These are phyloP conservation scores for Cryptococcus sp. DNA, from an alignment of 1,284 basidiomycete genomes.

Conservation along the genomic window DNA sequence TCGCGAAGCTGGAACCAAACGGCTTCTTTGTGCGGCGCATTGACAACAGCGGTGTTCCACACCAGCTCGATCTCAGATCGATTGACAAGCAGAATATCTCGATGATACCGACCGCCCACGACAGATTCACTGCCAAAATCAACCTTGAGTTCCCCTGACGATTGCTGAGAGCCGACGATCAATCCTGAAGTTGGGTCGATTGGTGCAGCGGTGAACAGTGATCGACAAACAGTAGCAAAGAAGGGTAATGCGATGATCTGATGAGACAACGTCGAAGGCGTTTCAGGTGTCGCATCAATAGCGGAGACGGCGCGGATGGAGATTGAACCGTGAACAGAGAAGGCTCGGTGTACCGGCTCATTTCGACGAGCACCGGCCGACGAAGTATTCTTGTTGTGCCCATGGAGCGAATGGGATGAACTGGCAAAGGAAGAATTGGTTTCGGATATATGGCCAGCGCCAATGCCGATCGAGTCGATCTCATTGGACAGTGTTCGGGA, in stretches of 20 bases:
- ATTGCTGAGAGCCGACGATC: constrained; percentile 34
- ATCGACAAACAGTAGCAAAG: constrained; percentile 49
- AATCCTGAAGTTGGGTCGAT: constrained; percentile 44
- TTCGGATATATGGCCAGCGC: constrained; percentile 11
- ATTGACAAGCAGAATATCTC: constrained; percentile 49
- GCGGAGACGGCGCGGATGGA: constrained; percentile 36
- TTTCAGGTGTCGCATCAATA: not conserved
- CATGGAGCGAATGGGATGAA: constrained; percentile 21
- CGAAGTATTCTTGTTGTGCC: constrained; percentile 9
- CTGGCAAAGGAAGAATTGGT: constrained; percentile 16
- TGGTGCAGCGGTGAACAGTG: constrained; percentile 44
- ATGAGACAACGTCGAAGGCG: constrained; percentile 10
- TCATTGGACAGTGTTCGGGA: constrained; percentile 24
- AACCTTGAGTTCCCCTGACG: constrained; percentile 37
- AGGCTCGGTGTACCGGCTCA: constrained; percentile 46
- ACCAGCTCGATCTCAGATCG: constrained; percentile 50
- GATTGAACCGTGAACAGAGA: constrained; percentile 49
- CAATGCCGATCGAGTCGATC: constrained; percentile 11
- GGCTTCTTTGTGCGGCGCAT: constrained; percentile 39
- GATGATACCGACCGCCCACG: constrained; percentile 42
- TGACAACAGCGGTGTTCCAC: constrained; percentile 45
- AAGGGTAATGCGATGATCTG: constrained; percentile 45
- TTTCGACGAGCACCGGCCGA: not conserved
- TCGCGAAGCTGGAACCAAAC: constrained; percentile 51
- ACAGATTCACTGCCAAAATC: constrained; percentile 49